Conservation (phyloP, 345 rosid species). For the Salix suchowensis region DNA sequence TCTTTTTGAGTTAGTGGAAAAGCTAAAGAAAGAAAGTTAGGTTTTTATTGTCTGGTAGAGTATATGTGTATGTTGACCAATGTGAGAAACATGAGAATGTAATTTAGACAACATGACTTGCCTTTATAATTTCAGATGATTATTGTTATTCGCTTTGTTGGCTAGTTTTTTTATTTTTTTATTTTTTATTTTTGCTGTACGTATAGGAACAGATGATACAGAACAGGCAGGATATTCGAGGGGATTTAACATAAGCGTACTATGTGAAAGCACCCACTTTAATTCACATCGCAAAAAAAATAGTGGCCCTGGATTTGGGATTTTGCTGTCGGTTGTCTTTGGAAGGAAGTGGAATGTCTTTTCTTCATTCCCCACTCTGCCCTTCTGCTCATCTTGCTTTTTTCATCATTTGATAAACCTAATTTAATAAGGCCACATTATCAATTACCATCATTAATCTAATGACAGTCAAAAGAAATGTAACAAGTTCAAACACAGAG, state of each 20-base stretch:
- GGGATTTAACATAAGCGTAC: slow-evolving; percentile 22
- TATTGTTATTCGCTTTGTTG: slow-evolving; percentile 13
- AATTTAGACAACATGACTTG: slow-evolving; percentile 18
- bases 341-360: slow-evolving; percentile 15
- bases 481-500: background rate
- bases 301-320: slow-evolving; percentile 28
- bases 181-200: background rate
- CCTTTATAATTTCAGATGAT: slow-evolving; percentile 26
- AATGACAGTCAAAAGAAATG: background rate
- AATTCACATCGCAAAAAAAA: slow-evolving; percentile 7
- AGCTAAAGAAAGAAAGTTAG: slow-evolving; percentile 35
- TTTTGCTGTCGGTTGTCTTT: slow-evolving; percentile 29
- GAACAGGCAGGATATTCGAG: background rate
- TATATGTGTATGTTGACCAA: slow-evolving; percentile 19
- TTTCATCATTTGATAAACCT: background rate
- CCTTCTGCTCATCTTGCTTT: slow-evolving; percentile 11
- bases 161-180: background rate
- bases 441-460: slow-evolving; percentile 13
- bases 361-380: slow-evolving; percentile 17
- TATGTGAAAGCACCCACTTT: slow-evolving; percentile 15
- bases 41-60: background rate
- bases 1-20: slow-evolving; percentile 38
- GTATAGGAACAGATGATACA: slow-evolving; percentile 25
- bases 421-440: background rate
- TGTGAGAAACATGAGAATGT: slow-evolving; percentile 12